These are phyloP conservation scores for Rhodotorula sp. DNA, from an alignment of 1,284 basidiomycete genomes.

Conservation along the genomic window DNA sequence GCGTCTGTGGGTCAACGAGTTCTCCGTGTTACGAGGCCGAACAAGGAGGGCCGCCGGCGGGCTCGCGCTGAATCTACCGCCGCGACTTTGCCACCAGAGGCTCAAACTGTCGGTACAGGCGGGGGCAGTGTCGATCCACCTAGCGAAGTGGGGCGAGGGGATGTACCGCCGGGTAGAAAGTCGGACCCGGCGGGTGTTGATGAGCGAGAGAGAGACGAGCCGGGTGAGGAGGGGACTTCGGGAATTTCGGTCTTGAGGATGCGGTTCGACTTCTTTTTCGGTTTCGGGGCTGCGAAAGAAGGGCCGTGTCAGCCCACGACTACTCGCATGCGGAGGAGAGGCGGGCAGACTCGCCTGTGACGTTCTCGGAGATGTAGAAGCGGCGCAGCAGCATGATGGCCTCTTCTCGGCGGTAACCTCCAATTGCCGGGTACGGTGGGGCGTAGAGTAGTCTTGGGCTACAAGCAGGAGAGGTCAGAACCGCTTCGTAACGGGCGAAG, in stretches of 20 bases:
- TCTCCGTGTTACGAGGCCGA: too few species aligned
- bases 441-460: constrained; percentile 54
- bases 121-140: neutral
- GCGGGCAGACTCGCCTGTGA: constrained; percentile 65
- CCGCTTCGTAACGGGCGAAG: neutral
- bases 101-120: neutral
- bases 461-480: neutral
- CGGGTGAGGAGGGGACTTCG: constrained; percentile 13
- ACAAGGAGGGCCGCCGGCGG: neutral
- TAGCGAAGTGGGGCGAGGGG: neutral
- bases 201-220: neutral
- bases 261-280: constrained; percentile 64
- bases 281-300: constrained; percentile 62
- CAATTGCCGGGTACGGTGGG: constrained; percentile 70
- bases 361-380: constrained; percentile 95
- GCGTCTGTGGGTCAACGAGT: too few species aligned
- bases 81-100: too few species aligned
- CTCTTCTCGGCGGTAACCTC: constrained; percentile 84
- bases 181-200: neutral
- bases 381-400: constrained; percentile 91
- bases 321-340: too few species aligned
- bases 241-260: constrained; percentile 70
- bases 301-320: neutral
- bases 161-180: neutral
- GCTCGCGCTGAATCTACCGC: constrained; percentile 13